Conservation (phyloP, 495 filamentous ascomycete species). For the Cairneyella variabilis region DNA sequence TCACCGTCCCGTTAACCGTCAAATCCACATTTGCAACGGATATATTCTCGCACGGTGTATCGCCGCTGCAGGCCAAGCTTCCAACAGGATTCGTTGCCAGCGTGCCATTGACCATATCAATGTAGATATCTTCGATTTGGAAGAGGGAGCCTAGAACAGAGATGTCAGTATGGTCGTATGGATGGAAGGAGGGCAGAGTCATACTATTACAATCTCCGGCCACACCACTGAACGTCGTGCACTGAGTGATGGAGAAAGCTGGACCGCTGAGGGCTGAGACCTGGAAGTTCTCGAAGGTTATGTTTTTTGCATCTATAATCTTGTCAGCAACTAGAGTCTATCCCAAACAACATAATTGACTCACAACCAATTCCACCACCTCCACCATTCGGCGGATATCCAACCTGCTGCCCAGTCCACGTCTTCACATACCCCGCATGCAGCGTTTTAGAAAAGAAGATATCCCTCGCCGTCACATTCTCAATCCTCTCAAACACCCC, state of each 20-base stretch:
- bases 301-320: constrained; percentile 22
- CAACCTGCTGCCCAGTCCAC: constrained; percentile 40
- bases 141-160: constrained; percentile 26
- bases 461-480: constrained; percentile 31
- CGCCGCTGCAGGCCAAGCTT: constrained; percentile 35
- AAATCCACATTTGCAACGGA: constrained; percentile 26
- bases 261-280: constrained; percentile 27
- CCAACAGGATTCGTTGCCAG: constrained; percentile 25
- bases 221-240: constrained; percentile 34
- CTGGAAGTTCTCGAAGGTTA: constrained; percentile 27
- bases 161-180: background rate
- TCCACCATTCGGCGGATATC: constrained; percentile 46
- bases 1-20: constrained; percentile 24
- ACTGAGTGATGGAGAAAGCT: constrained; percentile 36
- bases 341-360: constrained; percentile 4
- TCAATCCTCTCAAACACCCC: constrained; percentile 37
- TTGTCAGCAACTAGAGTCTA: constrained; percentile 7
- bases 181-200: background rate
- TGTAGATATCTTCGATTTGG: constrained; percentile 29
- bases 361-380: constrained; percentile 42
- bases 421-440: constrained; percentile 43
- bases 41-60: constrained; percentile 33
- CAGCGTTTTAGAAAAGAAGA: constrained; percentile 33
- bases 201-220: constrained; percentile 35
- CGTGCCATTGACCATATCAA: constrained; percentile 29